Evolutionary conservation across 306 rosid genomes (phyloP).

Genomic region (Acacia melanoxylon): DNA sequence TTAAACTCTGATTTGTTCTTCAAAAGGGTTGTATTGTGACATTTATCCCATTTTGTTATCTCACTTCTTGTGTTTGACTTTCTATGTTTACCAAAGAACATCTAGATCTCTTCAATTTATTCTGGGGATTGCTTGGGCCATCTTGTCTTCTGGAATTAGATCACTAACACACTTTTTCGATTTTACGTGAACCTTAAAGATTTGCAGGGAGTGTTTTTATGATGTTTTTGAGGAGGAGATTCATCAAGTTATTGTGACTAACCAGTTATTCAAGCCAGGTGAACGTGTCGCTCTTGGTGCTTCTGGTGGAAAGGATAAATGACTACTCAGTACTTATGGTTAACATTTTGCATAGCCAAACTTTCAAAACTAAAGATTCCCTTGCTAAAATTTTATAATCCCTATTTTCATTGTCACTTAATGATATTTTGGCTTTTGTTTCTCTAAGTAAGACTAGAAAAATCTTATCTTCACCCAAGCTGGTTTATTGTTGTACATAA

Average conservation of each 20-base stretch:
- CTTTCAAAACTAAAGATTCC: background rate
- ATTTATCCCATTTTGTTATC: background rate
- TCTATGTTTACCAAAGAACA: background rate
- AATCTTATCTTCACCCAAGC: background rate
- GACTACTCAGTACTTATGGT: background rate
- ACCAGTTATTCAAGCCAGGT: slow-evolving; percentile 59
- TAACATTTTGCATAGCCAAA: background rate
- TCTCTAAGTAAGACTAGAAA: background rate
- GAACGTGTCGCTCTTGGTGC: slow-evolving; percentile 91
- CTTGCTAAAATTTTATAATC: background rate
- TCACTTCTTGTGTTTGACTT: background rate
- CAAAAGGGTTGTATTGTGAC: background rate
- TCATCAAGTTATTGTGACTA: slow-evolving; percentile 63
- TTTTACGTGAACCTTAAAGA: slow-evolving; percentile 21
- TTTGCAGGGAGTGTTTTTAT: slow-evolving; percentile 89
- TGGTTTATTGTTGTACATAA: background rate
- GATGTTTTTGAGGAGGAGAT: slow-evolving; percentile 84
- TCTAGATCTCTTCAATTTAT: background rate
- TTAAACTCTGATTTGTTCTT: background rate
- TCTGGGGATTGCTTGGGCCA: background rate
- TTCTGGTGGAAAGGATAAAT: slow-evolving; percentile 85
- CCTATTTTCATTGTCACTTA: background rate
- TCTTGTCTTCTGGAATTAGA: background rate
- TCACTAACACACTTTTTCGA: background rate
- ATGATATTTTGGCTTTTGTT: background rate